A percentile compares a stretch with the other conserved stretches of the same genome.
These are phyloP conservation scores for Trametes punicea DNA, from an alignment of 768 basidiomycete species.

Conservation along the genomic window DNA sequence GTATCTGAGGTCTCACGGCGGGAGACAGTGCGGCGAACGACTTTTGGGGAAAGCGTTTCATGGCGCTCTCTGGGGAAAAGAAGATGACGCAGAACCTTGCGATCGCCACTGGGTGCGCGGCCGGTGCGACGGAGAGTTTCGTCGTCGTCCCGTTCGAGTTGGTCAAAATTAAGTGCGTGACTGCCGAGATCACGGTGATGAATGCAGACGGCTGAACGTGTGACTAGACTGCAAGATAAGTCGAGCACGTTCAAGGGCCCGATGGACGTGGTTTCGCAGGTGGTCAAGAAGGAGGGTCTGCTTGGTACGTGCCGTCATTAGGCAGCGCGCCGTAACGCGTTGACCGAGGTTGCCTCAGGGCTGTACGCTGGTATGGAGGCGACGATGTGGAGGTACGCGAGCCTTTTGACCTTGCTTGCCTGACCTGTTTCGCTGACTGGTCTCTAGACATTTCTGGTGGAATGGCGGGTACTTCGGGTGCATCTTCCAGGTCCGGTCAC, in stretches of 20 bases:
- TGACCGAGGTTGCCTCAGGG: slow-evolving; percentile 3
- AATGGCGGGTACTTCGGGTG: slow-evolving; percentile 95
- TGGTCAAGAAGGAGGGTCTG: slow-evolving; percentile 73
- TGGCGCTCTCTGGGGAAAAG: slow-evolving; percentile 56
- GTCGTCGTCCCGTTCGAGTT: slow-evolving; percentile 97
- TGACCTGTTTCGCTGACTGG: background rate
- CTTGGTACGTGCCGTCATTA: slow-evolving; percentile 43
- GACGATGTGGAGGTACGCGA: slow-evolving; percentile 89
- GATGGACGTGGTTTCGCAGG: slow-evolving; percentile 82
- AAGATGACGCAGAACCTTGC: slow-evolving; percentile 92
- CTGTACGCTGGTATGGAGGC: slow-evolving; percentile 95
- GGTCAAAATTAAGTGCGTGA: slow-evolving; percentile 75
- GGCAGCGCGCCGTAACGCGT: background rate
- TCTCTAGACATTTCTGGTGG: slow-evolving; percentile 75
- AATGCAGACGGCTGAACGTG: background rate
- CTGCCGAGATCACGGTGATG: background rate
- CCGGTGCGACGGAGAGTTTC: slow-evolving; percentile 94
- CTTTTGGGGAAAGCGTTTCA: slow-evolving; percentile 89
- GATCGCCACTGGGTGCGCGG: slow-evolving; percentile 85
- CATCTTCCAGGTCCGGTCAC: slow-evolving; percentile 77
- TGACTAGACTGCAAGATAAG: slow-evolving; percentile 82
- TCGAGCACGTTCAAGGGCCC: slow-evolving; percentile 87
- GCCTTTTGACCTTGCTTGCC: background rate
- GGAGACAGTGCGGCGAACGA: slow-evolving; percentile 74
- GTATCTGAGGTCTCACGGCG: background rate